These are phyloP conservation scores for Paecilomyces dactylethromorphus DNA, from an alignment of 2,329 filamentous ascomycete genomes.

Conservation along the genomic window DNA sequence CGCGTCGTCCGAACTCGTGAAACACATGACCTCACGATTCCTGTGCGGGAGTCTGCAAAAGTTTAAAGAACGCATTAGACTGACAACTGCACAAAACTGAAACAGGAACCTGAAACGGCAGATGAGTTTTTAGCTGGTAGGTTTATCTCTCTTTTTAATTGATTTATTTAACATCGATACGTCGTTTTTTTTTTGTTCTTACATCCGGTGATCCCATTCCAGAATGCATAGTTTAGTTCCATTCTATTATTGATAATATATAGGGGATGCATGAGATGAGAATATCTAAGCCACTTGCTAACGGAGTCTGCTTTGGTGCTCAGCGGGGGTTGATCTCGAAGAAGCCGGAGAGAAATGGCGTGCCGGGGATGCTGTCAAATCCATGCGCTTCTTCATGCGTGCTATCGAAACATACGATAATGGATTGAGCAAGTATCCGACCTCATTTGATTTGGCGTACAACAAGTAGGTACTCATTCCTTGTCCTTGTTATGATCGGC, in stretches of 20 bases:
- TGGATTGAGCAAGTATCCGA: conserved; percentile 54
- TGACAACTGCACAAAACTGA: conserved; percentile 2
- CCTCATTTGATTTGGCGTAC: conserved; percentile 64
- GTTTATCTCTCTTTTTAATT: conserved; percentile 3
- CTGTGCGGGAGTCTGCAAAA: not conserved
- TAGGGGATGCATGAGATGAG: not conserved
- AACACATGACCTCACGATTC: conserved; percentile 23
- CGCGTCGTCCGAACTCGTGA: conserved; percentile 19
- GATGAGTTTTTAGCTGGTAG: conserved; percentile 61
- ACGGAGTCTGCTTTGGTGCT: not conserved
- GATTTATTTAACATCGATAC: not conserved
- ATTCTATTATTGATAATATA: not conserved
- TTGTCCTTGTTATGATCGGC: not conserved
- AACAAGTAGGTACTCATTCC: conserved; percentile 54
- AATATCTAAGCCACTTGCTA: not conserved
- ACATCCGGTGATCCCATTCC: not conserved
- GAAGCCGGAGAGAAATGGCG: conserved; percentile 70
- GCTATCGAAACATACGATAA: conserved; percentile 62
- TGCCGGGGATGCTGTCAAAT: conserved; percentile 62
- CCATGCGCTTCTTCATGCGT: conserved; percentile 51
- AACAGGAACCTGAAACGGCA: conserved; percentile 51
- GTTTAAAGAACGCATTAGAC: conserved; percentile 2
- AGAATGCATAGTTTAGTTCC: not conserved
- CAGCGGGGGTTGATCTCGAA: conserved; percentile 61
- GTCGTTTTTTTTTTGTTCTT: conserved; percentile 1